phyloP scores from a whole-genome alignment of 345 rosid genomes.

The Acer negundo region DNA sequence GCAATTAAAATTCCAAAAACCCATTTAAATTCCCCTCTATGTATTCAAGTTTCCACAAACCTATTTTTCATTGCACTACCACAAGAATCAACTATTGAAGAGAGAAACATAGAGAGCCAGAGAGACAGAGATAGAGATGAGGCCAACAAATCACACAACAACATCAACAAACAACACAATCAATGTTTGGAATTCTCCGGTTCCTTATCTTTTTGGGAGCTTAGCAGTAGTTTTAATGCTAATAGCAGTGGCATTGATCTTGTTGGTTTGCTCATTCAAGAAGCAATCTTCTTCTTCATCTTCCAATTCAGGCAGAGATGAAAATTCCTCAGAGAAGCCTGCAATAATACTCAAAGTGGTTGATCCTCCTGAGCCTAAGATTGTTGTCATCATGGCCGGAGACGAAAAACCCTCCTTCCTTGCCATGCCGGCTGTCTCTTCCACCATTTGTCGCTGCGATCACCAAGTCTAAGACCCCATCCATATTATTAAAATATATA shows the following conservation, averaged over 20 bases:
- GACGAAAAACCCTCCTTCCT: slow-evolving; percentile 50
- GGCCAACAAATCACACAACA: slow-evolving; percentile 5
- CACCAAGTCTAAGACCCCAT: slow-evolving; percentile 16
- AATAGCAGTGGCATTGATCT: slow-evolving; percentile 38
- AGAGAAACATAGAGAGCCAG: background rate
- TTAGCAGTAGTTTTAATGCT: slow-evolving; percentile 34
- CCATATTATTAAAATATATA: too few species aligned
- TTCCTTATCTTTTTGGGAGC: slow-evolving; percentile 53
- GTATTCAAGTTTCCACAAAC: slow-evolving; percentile 11
- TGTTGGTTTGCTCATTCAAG: slow-evolving; percentile 34
- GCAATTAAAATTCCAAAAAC: slow-evolving; percentile 1
- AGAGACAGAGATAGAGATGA: slow-evolving; percentile 8
- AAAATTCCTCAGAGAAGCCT: background rate
- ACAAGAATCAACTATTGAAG: background rate
- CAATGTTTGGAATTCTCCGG: slow-evolving; percentile 45
- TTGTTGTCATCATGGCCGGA: slow-evolving; percentile 63
- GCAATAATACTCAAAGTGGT: background rate
- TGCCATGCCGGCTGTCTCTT: slow-evolving; percentile 38
- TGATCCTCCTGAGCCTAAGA: slow-evolving; percentile 38
- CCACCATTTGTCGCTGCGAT: slow-evolving; percentile 23
- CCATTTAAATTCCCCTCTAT: slow-evolving; percentile 10
- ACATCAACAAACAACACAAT: slow-evolving; percentile 13
- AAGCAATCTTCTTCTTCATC: slow-evolving; percentile 14
- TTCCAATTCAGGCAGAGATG: slow-evolving; percentile 4
- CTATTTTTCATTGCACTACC: background rate